phyloP scores from a whole-genome alignment of 164 flowering plant genomes.

The Vitis riparia region DNA sequence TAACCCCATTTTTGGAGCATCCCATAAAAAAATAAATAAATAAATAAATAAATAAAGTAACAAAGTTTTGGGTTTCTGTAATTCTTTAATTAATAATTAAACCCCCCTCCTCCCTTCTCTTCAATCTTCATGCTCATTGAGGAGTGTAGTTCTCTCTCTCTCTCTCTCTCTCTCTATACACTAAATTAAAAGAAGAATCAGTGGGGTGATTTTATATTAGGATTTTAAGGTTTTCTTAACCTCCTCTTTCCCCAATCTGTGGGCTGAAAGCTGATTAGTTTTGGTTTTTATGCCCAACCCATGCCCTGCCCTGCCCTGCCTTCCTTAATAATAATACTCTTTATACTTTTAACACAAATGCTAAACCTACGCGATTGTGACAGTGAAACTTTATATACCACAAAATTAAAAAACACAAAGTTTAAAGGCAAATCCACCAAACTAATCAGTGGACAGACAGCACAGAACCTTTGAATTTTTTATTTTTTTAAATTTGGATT shows the following conservation, averaged over 20 bases:
- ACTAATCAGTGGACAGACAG: slow-evolving; percentile 39
- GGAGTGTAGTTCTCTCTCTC: no score
- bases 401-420: not conserved
- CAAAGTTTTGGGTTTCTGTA: not conserved
- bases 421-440: slow-evolving; percentile 31
- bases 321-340: no score
- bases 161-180: no score
- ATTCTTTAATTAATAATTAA: no score
- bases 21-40: not conserved
- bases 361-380: slow-evolving; percentile 11
- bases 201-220: not conserved
- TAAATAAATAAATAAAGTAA: not conserved
- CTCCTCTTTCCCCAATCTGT: not conserved
- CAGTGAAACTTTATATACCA: not conserved
- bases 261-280: slow-evolving; percentile 10
- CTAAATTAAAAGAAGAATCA: not conserved
- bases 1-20: not conserved
- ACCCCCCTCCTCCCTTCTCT: no score
- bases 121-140: no score
- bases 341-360: slow-evolving; percentile 5
- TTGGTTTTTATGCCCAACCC: not conserved
- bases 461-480: slow-evolving; percentile 17
- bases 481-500: not conserved
- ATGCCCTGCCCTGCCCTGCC: no score
- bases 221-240: not conserved